Evolutionary conservation across 371 early-diverging fungal species (phyloP).

Genomic region (Syncephalastrum sp.): DNA sequence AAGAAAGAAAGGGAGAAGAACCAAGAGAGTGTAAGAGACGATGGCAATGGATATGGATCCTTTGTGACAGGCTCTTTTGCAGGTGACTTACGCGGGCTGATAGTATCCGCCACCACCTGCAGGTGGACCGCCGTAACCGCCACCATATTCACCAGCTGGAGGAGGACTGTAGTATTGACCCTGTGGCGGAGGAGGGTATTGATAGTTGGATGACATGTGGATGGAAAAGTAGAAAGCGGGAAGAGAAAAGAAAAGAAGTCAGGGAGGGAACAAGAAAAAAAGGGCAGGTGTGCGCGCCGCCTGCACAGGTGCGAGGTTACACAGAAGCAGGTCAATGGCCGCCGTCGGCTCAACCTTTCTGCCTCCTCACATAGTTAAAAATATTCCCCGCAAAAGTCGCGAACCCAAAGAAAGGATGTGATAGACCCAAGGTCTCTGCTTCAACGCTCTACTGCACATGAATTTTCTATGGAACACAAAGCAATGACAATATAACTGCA

Average conservation of each 20-base stretch:
- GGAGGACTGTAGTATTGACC: slow-evolving; percentile 17
- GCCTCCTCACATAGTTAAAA: no score
- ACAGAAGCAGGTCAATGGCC: no score
- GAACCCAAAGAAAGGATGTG: no score
- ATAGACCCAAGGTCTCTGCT: no score
- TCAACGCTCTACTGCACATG: no score
- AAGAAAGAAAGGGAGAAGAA: slow-evolving; percentile 1
- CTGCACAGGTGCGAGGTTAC: no score
- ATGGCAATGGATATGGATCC: no score
- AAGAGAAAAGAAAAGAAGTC: slow-evolving; percentile 10
- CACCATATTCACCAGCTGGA: slow-evolving; percentile 8
- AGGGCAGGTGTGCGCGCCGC: slow-evolving; percentile 1
- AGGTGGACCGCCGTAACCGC: slow-evolving; percentile 11
- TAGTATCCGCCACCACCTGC: slow-evolving; percentile 11
- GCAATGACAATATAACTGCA: no score
- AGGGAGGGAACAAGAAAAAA: slow-evolving; percentile 11
- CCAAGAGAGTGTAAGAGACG: background rate
- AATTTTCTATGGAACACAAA: no score
- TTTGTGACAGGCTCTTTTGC: background rate
- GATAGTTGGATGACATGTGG: slow-evolving; percentile 13
- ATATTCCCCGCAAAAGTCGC: no score
- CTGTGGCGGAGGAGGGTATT: slow-evolving; percentile 20
- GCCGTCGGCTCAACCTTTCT: no score
- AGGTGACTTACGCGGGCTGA: slow-evolving; percentile 19
- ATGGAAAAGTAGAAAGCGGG: background rate